phyloP scores from a whole-genome alignment of 1,284 basidiomycete species.

The Puccinia coronata region DNA sequence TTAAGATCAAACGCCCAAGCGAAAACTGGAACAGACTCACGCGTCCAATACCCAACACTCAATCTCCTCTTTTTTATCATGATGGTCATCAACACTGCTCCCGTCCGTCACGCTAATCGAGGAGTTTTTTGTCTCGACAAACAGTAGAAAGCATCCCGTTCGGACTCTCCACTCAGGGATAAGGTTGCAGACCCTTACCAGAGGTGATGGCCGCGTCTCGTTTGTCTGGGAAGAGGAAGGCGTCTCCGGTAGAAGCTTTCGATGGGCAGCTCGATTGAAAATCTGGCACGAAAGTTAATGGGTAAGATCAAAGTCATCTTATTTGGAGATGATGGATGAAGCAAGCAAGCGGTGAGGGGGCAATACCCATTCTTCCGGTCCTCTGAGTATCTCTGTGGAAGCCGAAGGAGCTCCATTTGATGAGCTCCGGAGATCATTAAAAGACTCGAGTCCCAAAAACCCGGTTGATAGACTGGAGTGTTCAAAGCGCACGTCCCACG shows the following conservation, averaged over 20 bases:
- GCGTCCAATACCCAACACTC: slow-evolving; percentile 30
- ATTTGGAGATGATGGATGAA: neutral
- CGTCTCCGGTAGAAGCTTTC: neutral
- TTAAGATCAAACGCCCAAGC: neutral
- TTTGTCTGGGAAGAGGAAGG: neutral
- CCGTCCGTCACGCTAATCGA: neutral
- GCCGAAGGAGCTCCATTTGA: neutral
- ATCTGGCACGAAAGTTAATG: neutral
- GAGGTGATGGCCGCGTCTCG: neutral
- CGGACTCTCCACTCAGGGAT: slow-evolving; percentile 13
- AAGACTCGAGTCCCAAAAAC: slow-evolving; percentile 17
- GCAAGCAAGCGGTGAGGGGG: neutral
- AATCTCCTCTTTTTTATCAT: neutral
- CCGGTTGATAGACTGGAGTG: slow-evolving; percentile 8
- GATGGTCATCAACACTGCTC: neutral
- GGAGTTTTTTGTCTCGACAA: slow-evolving; percentile 6
- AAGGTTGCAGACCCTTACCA: neutral
- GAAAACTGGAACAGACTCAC: neutral
- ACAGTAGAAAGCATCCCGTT: slow-evolving; percentile 2
- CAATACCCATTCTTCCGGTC: slow-evolving; percentile 31
- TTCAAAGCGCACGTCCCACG: slow-evolving; percentile 15
- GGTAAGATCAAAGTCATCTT: too few species aligned
- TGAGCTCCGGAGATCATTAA: neutral
- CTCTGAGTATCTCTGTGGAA: neutral
- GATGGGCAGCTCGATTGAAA: neutral